Evolutionary conservation across 2,329 filamentous ascomycete species (phyloP).

Genomic region (Phialophora expanda): DNA sequence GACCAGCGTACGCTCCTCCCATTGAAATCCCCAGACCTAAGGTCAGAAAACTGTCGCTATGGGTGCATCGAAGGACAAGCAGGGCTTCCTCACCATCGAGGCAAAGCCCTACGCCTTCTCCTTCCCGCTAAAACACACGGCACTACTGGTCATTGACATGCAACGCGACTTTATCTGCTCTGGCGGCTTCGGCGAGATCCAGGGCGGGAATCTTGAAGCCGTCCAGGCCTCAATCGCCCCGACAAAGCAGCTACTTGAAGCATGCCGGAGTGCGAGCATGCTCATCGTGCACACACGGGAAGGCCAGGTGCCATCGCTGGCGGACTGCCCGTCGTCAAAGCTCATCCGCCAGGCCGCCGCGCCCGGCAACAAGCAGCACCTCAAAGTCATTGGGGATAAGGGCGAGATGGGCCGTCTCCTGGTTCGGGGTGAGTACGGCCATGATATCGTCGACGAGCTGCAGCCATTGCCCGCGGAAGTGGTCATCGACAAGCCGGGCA

Average conservation of each 20-base stretch:
- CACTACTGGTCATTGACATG: conserved; percentile 60
- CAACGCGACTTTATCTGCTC: conserved; percentile 58
- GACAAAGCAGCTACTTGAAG: conserved; percentile 51
- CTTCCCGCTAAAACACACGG: conserved; percentile 55
- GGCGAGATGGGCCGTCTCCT: conserved; percentile 61
- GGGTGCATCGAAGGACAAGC: conserved; percentile 41
- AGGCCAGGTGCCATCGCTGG: conserved; percentile 58
- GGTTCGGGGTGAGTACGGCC: conserved; percentile 60
- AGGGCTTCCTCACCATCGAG: conserved; percentile 88
- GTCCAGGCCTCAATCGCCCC: conserved; percentile 49
- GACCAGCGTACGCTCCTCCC: too few species aligned
- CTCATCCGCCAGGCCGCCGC: conserved; percentile 55
- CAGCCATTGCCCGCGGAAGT: conserved; percentile 58
- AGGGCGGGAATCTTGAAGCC: conserved; percentile 52
- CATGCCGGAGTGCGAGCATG: conserved; percentile 51
- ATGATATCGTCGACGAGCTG: conserved; percentile 62
- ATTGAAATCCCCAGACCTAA: background rate
- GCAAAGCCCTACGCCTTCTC: conserved; percentile 56
- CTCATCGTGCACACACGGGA: conserved; percentile 58
- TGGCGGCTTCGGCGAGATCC: conserved; percentile 59
- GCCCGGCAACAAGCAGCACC: conserved; percentile 53
- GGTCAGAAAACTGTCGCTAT: conserved; percentile 4
- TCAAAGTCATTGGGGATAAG: conserved; percentile 58
- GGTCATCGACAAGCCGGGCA: conserved; percentile 64
- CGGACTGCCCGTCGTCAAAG: conserved; percentile 60